These are phyloP conservation scores for Kalanchoe fedtschenkoi DNA, from an alignment of 164 flowering plant genomes.

Conservation along the genomic window DNA sequence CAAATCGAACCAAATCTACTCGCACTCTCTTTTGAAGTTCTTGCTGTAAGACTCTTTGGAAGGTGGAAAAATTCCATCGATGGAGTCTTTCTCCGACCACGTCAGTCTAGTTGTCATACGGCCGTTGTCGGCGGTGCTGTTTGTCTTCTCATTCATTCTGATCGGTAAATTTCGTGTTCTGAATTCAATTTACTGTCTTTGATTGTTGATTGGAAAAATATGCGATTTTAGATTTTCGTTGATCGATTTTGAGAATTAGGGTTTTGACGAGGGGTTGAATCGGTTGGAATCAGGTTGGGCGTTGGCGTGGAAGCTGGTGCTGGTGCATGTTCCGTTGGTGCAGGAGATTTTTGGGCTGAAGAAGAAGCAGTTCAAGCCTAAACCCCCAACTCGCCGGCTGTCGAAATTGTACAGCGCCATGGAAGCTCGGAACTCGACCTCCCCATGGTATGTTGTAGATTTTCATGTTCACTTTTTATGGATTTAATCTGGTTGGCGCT, in stretches of 20 bases:
- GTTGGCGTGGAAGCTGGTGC: slow-evolving; percentile 82
- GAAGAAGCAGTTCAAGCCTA: slow-evolving; percentile 42
- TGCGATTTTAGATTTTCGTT: neutral
- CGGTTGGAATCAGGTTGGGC: slow-evolving; percentile 49
- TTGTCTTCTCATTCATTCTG: slow-evolving; percentile 45
- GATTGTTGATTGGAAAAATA: neutral
- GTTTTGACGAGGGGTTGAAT: neutral
- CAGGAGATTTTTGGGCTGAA: slow-evolving; percentile 74
- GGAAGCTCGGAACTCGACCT: slow-evolving; percentile 16
- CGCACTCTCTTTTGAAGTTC: too few species aligned
- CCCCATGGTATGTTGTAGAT: slow-evolving; percentile 16
- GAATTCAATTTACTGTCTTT: neutral
- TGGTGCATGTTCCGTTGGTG: slow-evolving; percentile 81
- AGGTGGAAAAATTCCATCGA: slow-evolving; percentile 9
- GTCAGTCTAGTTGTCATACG: slow-evolving; percentile 38
- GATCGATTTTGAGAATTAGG: neutral
- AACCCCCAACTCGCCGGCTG: slow-evolving; percentile 44
- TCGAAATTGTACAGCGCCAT: slow-evolving; percentile 34
- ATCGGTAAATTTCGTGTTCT: slow-evolving; percentile 24
- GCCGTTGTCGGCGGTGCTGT: slow-evolving; percentile 43
- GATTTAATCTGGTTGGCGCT: neutral
- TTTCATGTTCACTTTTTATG: neutral
- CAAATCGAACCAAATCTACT: too few species aligned
- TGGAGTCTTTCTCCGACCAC: slow-evolving; percentile 25
- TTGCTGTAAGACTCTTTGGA: too few species aligned